These are phyloP conservation scores for Breynia disticha DNA, from an alignment of 441 rosid genomes.

Conservation along the genomic window DNA sequence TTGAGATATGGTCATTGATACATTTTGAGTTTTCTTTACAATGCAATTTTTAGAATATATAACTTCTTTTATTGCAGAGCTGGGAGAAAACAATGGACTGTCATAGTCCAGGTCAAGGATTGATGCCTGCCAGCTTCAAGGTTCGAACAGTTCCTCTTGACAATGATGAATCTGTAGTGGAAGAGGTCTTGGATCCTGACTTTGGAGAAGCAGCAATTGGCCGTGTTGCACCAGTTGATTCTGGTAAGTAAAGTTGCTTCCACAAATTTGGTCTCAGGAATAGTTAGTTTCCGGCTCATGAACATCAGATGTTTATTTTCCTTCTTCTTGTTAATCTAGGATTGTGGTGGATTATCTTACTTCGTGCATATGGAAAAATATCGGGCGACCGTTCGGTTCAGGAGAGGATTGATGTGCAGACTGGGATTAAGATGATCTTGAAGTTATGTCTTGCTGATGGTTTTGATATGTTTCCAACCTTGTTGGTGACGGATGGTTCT, in stretches of 20 bases:
- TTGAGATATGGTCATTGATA: neutral
- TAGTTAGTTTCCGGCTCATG: neutral
- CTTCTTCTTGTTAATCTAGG: conserved; percentile 30
- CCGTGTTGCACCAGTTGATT: conserved; percentile 91
- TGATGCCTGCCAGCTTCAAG: conserved; percentile 97
- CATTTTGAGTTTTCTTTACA: neutral
- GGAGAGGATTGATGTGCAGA: conserved; percentile 91
- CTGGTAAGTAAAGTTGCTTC: conserved; percentile 38
- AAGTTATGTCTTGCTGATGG: conserved; percentile 83
- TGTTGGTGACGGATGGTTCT: conserved; percentile 86
- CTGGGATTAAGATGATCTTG: conserved; percentile 87
- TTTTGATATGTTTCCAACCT: conserved; percentile 91
- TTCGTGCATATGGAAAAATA: conserved; percentile 81
- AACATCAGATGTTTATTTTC: neutral
- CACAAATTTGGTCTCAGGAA: conserved; percentile 1
- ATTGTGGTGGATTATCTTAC: conserved; percentile 90
- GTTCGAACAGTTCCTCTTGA: conserved; percentile 74
- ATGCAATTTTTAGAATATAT: conserved; percentile 4
- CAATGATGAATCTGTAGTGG: conserved; percentile 60
- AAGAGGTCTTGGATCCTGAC: conserved; percentile 83
- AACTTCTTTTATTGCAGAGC: conserved; percentile 33
- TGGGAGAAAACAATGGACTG: conserved; percentile 99
- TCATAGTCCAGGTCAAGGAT: conserved; percentile 94
- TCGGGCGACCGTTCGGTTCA: conserved; percentile 81
- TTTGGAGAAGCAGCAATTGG: conserved; percentile 96